Base-by-base conservation (phyloP, 176 grass and related monocot genomes). In the Cocos nucifera region DNA sequence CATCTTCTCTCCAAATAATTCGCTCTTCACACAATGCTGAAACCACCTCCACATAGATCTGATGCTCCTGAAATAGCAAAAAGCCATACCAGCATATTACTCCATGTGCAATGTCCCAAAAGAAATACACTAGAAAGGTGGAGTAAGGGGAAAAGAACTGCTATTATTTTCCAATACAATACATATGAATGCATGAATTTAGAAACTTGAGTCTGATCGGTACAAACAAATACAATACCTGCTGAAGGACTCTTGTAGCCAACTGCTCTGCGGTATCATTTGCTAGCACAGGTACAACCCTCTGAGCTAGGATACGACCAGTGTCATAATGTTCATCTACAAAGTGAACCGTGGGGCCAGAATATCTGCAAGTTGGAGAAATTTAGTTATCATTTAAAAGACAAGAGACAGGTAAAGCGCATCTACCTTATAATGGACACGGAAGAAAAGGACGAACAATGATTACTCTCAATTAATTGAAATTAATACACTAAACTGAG, bases 21-120 rank as follows among this genome's bases (percentile, higher is more conserved):
- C 87, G 57, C 3, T 88, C 84, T 27, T 85, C 81, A 0, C 93
- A 97, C 55, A 97, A n/a, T 17, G 93, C 92, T 57, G 84, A 67
- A 69, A 83, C 87, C 65, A 88, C 81, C 50, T 97, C 87, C 63
- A 83, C 87, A 83, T 91, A 97, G 73, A 85, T 72, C 50, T 83
- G 24, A 59, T 91, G 84, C 59, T 97, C 92, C 87, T 91, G 50
- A 5, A 19, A 27, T 22, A 2, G 12, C 32, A 19, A 2, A 69
- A n/a, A 44, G 9, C 35, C 32, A 9, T 35, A 32, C 6, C 30
- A 8, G 6, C 32, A 9, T 9, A 35, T 8, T 35, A 35, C 32
- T 35, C 8, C 35, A 44, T 44, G 35, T 44, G 35, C 14, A 44
- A 44, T 44, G 35, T 44, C 10, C 7, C 12, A 44, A 44, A 44